Conservation (phyloP, 2,329 filamentous ascomycete species). For the Fusarium staphyleae region DNA sequence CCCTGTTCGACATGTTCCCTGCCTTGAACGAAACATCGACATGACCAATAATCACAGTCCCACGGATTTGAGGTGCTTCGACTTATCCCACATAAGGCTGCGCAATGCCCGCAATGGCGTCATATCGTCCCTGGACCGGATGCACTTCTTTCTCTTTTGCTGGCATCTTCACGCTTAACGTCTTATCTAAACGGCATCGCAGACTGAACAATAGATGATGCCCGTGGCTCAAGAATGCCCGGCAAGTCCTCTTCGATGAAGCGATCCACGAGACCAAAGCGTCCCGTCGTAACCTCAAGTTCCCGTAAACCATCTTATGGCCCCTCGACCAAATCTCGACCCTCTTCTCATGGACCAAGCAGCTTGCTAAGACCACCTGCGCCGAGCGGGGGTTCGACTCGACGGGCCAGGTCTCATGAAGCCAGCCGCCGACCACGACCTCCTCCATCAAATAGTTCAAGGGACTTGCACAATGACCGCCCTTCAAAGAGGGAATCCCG, state of each 20-base stretch:
- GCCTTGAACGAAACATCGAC: conserved; percentile 12
- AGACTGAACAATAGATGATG: background rate
- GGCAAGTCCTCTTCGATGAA: conserved; percentile 22
- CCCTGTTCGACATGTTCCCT: conserved; percentile 11
- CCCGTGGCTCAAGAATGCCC: conserved; percentile 20
- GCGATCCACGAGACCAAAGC: conserved; percentile 30
- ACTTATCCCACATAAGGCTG: conserved; percentile 19
- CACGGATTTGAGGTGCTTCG: conserved; percentile 21
- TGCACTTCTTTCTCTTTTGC: conserved; percentile 6
- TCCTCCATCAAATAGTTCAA: conserved; percentile 9
- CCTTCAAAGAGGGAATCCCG: conserved; percentile 17
- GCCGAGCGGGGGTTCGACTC: background rate
- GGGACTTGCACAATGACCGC: conserved; percentile 23
- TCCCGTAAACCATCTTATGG: conserved; percentile 12
- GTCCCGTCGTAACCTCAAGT: conserved; percentile 11
- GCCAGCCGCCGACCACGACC: conserved; percentile 21
- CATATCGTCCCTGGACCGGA: conserved; percentile 23
- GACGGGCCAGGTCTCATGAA: conserved; percentile 35
- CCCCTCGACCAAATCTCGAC: conserved; percentile 18
- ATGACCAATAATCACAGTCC: conserved; percentile 24
- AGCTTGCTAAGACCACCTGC: conserved; percentile 14
- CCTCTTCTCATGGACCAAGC: conserved; percentile 16
- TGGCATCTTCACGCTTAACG: background rate
- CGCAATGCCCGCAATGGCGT: conserved; percentile 34
- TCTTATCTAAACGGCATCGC: background rate